Percentiles rank a stretch among this genome's conserved stretches.
These are phyloP conservation scores for Heliamphora pulchella DNA, from an alignment of 179 eudicot genomes.

Conservation along the genomic window DNA sequence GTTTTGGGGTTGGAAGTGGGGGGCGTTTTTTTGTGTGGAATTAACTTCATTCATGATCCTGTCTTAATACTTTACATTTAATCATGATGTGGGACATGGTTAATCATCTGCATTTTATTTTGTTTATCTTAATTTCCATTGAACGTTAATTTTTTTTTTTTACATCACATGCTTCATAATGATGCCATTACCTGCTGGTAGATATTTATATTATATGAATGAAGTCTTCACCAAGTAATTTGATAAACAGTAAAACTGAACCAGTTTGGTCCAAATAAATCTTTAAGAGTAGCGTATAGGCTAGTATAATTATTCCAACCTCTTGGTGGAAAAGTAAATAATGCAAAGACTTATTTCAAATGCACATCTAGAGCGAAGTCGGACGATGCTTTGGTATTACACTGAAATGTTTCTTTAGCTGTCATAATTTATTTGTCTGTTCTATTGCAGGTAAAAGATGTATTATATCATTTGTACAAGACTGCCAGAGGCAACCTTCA, in stretches of 20 bases:
- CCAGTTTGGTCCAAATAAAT: background rate
- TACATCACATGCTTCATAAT: background rate
- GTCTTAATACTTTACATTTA: background rate
- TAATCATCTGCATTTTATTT: background rate
- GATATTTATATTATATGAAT: background rate
- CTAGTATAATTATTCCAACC: background rate
- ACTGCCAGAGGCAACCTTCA: conserved; percentile 69
- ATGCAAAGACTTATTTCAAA: background rate
- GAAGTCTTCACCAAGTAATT: background rate
- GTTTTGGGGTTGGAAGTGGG: background rate
- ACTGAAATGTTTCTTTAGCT: background rate
- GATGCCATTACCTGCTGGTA: background rate
- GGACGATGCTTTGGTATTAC: background rate
- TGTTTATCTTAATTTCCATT: background rate
- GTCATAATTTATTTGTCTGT: background rate
- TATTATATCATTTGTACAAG: conserved; percentile 67
- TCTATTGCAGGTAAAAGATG: conserved; percentile 62
- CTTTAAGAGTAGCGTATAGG: background rate
- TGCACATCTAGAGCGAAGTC: background rate
- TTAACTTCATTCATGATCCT: background rate
- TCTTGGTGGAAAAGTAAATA: background rate
- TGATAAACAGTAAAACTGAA: background rate
- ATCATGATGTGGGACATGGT: background rate
- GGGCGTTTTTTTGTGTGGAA: background rate
- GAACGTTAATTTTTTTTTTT: background rate